Percentiles rank a stretch among this genome's conserved stretches.
These are phyloP conservation scores for Solanum sejunctum DNA, from an alignment of 257 asterid genomes.

Conservation along the genomic window DNA sequence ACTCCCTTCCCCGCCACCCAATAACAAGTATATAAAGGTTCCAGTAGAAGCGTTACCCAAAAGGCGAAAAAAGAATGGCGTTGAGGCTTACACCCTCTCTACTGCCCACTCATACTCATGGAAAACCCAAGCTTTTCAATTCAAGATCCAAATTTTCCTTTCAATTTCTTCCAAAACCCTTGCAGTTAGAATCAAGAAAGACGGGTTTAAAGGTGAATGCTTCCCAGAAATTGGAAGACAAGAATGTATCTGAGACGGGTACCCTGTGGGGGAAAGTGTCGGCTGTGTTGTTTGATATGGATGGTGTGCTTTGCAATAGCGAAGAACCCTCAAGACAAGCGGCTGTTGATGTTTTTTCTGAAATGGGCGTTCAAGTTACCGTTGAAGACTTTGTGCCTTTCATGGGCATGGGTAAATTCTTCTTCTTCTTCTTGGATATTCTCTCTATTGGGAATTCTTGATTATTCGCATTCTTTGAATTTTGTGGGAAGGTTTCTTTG, in stretches of 20 bases:
- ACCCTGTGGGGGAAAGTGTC: conserved; percentile 79
- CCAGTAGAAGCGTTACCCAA: neutral
- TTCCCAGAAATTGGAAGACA: conserved; percentile 59
- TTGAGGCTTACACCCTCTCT: conserved; percentile 24
- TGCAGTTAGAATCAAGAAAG: conserved; percentile 11
- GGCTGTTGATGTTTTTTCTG: conserved; percentile 83
- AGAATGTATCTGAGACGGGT: conserved; percentile 24
- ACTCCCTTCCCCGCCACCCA: conserved; percentile 5
- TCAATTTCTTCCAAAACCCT: conserved; percentile 10
- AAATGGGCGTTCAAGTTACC: conserved; percentile 82
- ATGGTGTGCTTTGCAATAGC: conserved; percentile 90
- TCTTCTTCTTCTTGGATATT: neutral
- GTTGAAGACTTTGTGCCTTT: conserved; percentile 88
- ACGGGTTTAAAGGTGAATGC: conserved; percentile 22
- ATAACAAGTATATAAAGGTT: neutral
- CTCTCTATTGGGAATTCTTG: neutral
- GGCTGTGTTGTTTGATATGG: conserved; percentile 95
- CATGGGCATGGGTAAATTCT: conserved; percentile 72
- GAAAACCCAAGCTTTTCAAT: conserved; percentile 30
- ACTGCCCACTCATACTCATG: conserved; percentile 17
- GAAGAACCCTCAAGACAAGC: conserved; percentile 87
- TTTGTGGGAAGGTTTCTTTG: neutral
- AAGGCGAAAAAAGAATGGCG: conserved; percentile 32
- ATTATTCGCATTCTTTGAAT: neutral
- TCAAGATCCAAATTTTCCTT: conserved; percentile 19